Evolutionary conservation across 805 yeast genomes (phyloP), one percentile per base, ranked within the genome.

Genomic region (Yamadazyma akitaensis): DNA sequence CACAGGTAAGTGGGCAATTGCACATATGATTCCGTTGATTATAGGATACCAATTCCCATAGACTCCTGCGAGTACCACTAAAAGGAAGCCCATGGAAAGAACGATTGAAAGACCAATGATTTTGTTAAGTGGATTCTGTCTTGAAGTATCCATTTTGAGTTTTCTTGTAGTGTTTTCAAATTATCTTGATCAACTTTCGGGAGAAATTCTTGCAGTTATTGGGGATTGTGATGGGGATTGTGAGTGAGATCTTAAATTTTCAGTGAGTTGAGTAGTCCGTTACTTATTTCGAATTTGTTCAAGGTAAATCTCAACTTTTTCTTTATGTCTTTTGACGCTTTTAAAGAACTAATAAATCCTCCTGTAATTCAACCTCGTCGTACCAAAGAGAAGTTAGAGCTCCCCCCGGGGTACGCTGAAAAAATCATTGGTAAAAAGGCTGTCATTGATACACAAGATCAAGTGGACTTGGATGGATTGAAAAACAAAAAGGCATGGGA

Each of bases 1-100:
- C 16, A 67, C 61, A 17, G 74, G 76, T 28, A 67, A 56, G 56
- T 68, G 72, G 16, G 74, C 77, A 32, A 67, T 53, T 14, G 68
- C 72, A 51, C 70, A 72, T 37, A 71, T 60, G 19, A 71, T 41
- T 5, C 76, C 75, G 54, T 86, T 88, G 33, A 84, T 76, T 48
- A 92, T 75, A 32, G 99, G 98, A 58, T 85, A 81, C 95, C 97
- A 94, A 64, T 89, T 90, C 40, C 88, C 86, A 69, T 81, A 88
- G 11, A 94, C 73, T 43, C 96, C 90, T 39, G 96, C 89, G 30
- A 94, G 73, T 21, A 92, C 87, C 37, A 91, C 89, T 53, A 94
- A 72, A 31, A 94, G 78, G 58, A 92, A 92, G 5, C 99, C 99
- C 54, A 89, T 76, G 0, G 98, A 94, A 26, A 92, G 75, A 39